phyloP scores from a whole-genome alignment of 1,284 basidiomycete species.

The Butyriboletus regius region DNA sequence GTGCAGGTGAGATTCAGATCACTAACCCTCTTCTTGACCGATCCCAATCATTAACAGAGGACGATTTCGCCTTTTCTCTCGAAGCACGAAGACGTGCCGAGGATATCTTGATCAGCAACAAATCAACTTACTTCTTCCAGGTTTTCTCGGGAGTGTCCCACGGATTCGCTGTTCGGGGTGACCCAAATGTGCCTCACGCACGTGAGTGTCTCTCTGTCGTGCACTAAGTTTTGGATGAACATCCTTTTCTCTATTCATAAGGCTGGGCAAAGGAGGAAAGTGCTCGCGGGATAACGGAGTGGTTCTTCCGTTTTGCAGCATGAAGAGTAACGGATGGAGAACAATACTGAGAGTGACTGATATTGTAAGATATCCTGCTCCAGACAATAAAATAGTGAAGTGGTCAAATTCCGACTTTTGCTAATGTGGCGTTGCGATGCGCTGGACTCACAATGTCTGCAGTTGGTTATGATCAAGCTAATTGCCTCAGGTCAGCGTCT shows the following conservation, averaged over 20 bases:
- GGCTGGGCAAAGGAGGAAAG: conserved; percentile 22
- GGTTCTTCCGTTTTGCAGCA: conserved; percentile 13
- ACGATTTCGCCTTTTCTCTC: conserved; percentile 23
- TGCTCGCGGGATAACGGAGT: conserved; percentile 15
- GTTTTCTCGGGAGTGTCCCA: conserved; percentile 30
- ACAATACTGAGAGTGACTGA: not conserved
- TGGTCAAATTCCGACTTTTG: not conserved
- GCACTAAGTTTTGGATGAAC: not conserved
- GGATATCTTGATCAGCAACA: conserved; percentile 21
- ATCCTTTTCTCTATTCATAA: not conserved
- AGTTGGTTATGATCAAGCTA: not conserved
- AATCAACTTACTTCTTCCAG: conserved; percentile 24
- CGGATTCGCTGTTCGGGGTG: conserved; percentile 30
- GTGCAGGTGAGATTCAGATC: conserved; percentile 35
- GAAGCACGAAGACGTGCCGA: conserved; percentile 22
- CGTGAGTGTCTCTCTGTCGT: conserved; percentile 25
- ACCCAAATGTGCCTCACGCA: conserved; percentile 14
- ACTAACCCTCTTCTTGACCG: not conserved
- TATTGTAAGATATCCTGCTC: conserved; percentile 2
- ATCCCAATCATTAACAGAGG: conserved; percentile 31
- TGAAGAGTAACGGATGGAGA: not conserved
- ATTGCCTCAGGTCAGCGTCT: not conserved
- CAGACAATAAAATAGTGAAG: not conserved
- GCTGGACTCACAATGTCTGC: not conserved
- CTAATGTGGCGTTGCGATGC: not conserved